These are phyloP conservation scores for Mitragyna speciosa DNA, from an alignment of 257 asterid species.

Conservation along the genomic window DNA sequence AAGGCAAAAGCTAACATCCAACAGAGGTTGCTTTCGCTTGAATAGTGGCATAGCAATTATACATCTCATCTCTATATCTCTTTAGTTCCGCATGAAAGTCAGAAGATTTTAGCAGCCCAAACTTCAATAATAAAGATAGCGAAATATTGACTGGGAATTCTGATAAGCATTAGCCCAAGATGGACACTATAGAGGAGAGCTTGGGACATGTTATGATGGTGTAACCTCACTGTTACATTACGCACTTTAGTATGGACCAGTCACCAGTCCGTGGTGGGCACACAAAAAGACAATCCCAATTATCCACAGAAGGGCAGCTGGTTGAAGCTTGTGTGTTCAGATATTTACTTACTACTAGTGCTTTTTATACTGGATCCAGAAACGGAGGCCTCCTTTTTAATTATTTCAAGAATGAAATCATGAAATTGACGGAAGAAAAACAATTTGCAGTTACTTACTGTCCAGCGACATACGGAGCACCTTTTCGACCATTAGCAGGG, in stretches of 20 bases:
- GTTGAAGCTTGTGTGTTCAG: background rate
- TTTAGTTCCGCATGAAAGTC: background rate
- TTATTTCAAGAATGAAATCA: background rate
- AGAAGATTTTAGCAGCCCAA: background rate
- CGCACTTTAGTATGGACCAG: background rate
- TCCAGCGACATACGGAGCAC: constrained; percentile 62
- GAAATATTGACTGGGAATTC: background rate
- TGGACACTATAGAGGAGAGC: background rate
- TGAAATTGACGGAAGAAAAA: background rate
- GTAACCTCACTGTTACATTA: background rate
- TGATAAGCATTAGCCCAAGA: background rate
- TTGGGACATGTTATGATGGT: background rate
- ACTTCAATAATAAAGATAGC: background rate
- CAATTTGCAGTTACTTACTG: constrained; percentile 44
- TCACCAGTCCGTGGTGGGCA: background rate
- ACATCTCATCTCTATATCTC: background rate
- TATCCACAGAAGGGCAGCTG: background rate
- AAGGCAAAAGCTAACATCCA: background rate
- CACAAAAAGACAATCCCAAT: background rate
- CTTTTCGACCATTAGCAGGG: constrained; percentile 46
- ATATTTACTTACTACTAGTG: background rate
- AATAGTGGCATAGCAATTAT: background rate
- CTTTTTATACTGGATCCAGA: background rate
- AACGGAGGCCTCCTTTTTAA: background rate
- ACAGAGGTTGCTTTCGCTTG: background rate